Evolutionary conservation across 129 eudicot genomes (phyloP).

Genomic region (Kitagawia praeruptora): DNA sequence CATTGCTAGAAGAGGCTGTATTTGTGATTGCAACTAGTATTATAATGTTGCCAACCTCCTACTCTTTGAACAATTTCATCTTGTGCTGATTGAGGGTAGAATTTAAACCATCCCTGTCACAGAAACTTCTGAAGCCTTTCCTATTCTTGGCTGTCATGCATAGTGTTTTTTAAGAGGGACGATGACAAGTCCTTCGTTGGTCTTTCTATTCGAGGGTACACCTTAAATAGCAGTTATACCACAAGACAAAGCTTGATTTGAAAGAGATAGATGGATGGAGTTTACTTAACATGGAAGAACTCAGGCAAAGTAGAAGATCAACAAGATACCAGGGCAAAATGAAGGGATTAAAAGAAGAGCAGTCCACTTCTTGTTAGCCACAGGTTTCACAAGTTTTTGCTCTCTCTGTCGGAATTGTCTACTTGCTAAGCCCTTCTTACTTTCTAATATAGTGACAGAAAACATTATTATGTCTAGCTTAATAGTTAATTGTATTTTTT

Average conservation of each 20-base stretch:
- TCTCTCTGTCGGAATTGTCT: no score
- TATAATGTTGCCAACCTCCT: neutral
- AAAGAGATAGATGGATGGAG: neutral
- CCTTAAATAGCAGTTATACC: no score
- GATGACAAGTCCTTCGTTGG: conserved; percentile 63
- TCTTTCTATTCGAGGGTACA: neutral
- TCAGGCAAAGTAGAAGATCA: neutral
- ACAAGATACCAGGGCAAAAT: neutral
- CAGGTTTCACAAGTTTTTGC: no score
- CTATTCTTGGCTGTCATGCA: conserved; percentile 57
- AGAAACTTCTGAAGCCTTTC: conserved; percentile 47
- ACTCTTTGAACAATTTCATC: conserved; percentile 34
- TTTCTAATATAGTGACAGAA: no score
- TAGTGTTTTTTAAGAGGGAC: conserved; percentile 49
- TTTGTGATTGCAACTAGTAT: neutral
- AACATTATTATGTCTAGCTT: no score
- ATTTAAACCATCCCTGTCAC: conserved; percentile 62
- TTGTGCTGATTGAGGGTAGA: conserved; percentile 60
- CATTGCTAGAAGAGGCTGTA: neutral
- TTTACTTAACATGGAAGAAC: conserved; percentile 6
- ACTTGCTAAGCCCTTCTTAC: no score
- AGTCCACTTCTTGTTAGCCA: conserved; percentile 17
- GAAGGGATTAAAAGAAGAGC: conserved; percentile 20
- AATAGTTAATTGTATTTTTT: no score
- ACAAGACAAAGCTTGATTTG: conserved; percentile 16